Evolutionary conservation across 805 yeast species (phyloP), one percentile per base, ranked within the genome.

Genomic region (Suhomyces prunicola): DNA sequence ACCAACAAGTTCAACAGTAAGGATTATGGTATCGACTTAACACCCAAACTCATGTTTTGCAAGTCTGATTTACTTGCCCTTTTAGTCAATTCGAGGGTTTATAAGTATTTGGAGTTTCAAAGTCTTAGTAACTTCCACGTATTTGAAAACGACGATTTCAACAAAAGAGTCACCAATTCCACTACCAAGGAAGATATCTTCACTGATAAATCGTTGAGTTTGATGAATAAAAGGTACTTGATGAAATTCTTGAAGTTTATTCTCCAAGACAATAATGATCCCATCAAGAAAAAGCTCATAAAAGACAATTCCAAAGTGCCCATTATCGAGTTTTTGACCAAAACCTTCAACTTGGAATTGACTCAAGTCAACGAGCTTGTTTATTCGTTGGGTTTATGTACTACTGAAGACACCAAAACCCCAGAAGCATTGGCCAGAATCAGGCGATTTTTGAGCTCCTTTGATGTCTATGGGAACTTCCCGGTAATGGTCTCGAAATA

Each of bases 191-290:
- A 93, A 70, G 97, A 91, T 62, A 92, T 93, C 45, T 93, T 93
- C 74, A 88, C 96, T 19, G 92, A 90, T 70, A 94, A 90, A 68
- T 78, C 88, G 4, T 73, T 94, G 57, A 77, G 88, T 10, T 74
- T 92, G 50, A 70, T 82, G 50, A 83, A 96, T 8, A 93, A 93
- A 68, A 83, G 99, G 57, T 80, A 83, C 57, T 77, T 90, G 58
- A 93, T 93, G 98, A 89, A 85, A 71, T 91, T 93, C 69, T 83
- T 92, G 71, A 92, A 92, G 73, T 93, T 91, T 69, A 90, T 89
- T 1, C 72, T 90, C 46, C 70, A 70, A 52, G 77, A 73, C 57
- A 71, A 69, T 57, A 82, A 80, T 56, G 90, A 88, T 78, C 88
- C 87, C 54, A 70, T 70, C 41, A 82, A 82, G 56, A 75, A 78